Evolutionary conservation across 1,284 basidiomycete species (phyloP), one percentile per base, ranked within the genome.

Genomic region (Leccinum pachyderme): DNA sequence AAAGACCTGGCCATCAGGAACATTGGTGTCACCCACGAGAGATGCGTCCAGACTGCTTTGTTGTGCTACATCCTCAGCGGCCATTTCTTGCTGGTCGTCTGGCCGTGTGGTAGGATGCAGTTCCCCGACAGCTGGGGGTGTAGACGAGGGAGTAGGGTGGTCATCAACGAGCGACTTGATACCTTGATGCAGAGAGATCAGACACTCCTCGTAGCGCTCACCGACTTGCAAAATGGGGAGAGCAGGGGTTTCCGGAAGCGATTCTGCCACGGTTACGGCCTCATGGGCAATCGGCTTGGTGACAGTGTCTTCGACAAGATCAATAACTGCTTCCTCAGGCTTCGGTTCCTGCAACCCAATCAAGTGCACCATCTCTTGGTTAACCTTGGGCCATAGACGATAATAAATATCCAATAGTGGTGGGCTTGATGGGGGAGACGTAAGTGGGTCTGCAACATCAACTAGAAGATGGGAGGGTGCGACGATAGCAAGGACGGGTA

Each of bases 1-100:
- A 63, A 93, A 87, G 35, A 83, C 72, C 62, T 91, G 87, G 1
- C 91, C 90, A 63, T 89, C 87, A 8, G 80, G 75, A 47, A 91
- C 83, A 48, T 87, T 91, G 45, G 84, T 76, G 64, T 93, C 86
- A 39, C 75, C 76, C 7, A 93, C 62, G 59, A 87, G 87, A 6
- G 70, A 72, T 3, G 88, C 87, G 52, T 75, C 74, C 55, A 86
- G 64, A 31, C 51, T 24, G 4, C 27, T 33, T 41, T 54, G 50
- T n/a, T 5, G 50, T 2, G 51, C 35, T 28, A 24, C 15, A 31
- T 47, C 44, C 39, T 47, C 27, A 9, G 9, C 7, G 22, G 25
- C 37, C 7, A 12, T 7, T 43, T 51, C 54, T 9, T 45, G 56
- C 15, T 46, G 52, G 22, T 50, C 51, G 31, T 39, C 48, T n/a